phyloP scores from a whole-genome alignment of 148 eudicot genomes.

The Rhododendron kiyosumense region DNA sequence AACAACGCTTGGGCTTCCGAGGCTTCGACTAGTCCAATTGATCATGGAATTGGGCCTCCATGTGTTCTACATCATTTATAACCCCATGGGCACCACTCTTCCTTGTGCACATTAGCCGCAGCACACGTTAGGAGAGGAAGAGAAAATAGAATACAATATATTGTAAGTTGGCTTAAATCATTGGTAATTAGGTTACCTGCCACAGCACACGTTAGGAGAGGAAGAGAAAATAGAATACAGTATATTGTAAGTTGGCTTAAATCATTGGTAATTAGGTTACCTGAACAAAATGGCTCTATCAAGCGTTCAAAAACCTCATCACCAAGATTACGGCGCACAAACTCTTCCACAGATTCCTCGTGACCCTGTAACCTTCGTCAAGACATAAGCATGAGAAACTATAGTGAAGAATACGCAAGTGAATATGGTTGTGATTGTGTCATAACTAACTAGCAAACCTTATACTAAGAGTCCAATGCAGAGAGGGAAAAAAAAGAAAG shows the following conservation, averaged over 20 bases:
- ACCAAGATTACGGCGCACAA: constrained; percentile 89
- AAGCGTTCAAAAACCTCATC: constrained; percentile 85
- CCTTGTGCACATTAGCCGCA: not conserved
- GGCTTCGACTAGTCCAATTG: too few species aligned
- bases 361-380: constrained; percentile 49
- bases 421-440: not conserved
- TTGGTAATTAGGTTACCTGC: not conserved
- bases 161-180: not conserved
- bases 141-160: not conserved
- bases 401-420: not conserved
- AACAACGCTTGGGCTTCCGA: too few species aligned
- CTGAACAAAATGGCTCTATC: constrained; percentile 93
- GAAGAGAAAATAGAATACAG: not conserved
- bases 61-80: too few species aligned
- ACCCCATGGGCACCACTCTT: not conserved
- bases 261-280: constrained; percentile 20
- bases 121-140: not conserved
- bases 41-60: too few species aligned
- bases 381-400: constrained; percentile 14
- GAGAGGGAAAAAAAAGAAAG: not conserved
- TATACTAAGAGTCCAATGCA: not conserved
- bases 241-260: not conserved
- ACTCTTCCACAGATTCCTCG: constrained; percentile 86
- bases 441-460: not conserved
- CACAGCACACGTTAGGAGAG: not conserved